phyloP scores from a whole-genome alignment of 192 early-diverging fungal genomes.

The Diversispora epigaea region DNA sequence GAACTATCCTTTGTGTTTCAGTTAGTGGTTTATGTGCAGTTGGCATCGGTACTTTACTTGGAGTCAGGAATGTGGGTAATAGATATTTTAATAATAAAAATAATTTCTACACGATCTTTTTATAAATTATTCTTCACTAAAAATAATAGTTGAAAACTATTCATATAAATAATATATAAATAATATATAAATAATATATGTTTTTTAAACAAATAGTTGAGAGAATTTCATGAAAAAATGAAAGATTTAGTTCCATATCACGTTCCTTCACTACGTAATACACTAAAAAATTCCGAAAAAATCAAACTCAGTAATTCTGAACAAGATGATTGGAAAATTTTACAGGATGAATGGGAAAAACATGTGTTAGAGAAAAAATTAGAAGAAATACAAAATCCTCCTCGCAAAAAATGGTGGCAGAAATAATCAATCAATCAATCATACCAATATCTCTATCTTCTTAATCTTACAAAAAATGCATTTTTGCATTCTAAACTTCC shows the following conservation, averaged over 20 bases:
- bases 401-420: slow-evolving; percentile 5
- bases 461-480: slow-evolving; percentile 82
- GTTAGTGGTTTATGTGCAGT: slow-evolving; percentile 2
- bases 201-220: neutral
- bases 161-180: too few relatives aligned
- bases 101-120: neutral
- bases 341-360: neutral
- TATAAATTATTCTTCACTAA: neutral
- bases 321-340: neutral
- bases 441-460: slow-evolving; percentile 48
- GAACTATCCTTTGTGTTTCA: slow-evolving; percentile 12
- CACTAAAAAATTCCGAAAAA: neutral
- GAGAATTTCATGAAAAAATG: slow-evolving; percentile 16
- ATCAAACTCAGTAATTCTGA: neutral
- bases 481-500: slow-evolving; percentile 75
- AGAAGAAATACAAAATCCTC: neutral
- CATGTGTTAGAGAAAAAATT: neutral
- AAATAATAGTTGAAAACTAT: too few relatives aligned
- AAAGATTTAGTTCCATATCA: neutral
- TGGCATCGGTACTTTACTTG: slow-evolving; percentile 5
- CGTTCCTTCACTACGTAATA: neutral
- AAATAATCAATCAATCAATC: neutral
- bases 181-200: neutral
- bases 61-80: neutral
- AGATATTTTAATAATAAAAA: neutral